Evolutionary conservation across 2,329 filamentous ascomycete genomes (phyloP), one percentile per base, ranked within the genome.

Genomic region (Paracoccidioides lutzii): DNA sequence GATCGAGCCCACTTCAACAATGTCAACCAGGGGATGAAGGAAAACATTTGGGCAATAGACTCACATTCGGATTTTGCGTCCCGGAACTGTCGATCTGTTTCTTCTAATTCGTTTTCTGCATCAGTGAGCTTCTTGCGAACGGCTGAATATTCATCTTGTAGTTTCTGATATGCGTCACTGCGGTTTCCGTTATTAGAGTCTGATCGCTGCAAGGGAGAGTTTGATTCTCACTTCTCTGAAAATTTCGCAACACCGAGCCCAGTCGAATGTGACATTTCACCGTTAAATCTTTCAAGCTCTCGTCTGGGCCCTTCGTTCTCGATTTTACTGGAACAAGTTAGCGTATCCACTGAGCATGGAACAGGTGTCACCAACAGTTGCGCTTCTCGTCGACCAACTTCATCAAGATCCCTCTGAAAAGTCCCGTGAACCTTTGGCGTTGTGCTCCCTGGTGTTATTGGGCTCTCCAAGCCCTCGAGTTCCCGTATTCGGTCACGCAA

Each of bases 371-470:
- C 70, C 59, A 51, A 73, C 71, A 72, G 59, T 50, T 72, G 69
- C 15, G 69, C 67, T 51, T 73, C 71, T 50, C 64, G 66, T 52
- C 67, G 63, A 22, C 70, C 70, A 37, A 71, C 67, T 22, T 69
- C 69, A 55, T 73, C 71, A 41, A 74, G 69, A 58, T 74, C 71
- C 55, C 71, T 70, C 54, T 71, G 69, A 41, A 74, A 63, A 14
- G 67, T 73, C 30, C 67, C 69, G 49, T 71, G 69, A 57, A 68
- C 56, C 50, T 68, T 71, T 8, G 71, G 70, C 12, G 71, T 72
- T 35, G 69, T 65, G 33, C 65, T 67, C 14, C 69, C 68, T 22
- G 71, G 69, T 1, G 66, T 68, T 28, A 70, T 69, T 55, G 66
- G 66, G 59, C 69, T 72, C 55, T 70, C 66, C 37, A 71, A 66